Evolutionary conservation across 2,329 filamentous ascomycete genomes (phyloP).

Genomic region (Aphanocladium album): DNA sequence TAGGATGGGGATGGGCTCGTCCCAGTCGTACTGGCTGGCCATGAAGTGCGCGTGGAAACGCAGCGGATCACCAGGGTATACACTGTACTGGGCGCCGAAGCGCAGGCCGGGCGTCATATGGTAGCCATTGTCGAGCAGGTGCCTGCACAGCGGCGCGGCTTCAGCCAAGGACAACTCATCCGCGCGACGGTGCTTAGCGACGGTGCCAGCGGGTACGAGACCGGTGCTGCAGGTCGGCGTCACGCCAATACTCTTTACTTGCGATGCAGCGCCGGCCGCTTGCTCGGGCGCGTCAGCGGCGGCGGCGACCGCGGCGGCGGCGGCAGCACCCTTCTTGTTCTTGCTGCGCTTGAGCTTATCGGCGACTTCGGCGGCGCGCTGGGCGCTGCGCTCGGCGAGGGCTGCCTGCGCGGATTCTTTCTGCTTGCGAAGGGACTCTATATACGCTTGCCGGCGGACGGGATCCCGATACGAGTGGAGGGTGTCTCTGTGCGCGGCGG

Average conservation of each 20-base stretch:
- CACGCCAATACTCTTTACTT: conserved; percentile 21
- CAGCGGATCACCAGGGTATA: conserved; percentile 91
- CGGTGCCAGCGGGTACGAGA: conserved; percentile 21
- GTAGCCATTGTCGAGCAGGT: conserved; percentile 74
- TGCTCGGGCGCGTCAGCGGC: not conserved
- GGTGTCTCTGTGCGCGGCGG: conserved; percentile 59
- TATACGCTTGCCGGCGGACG: conserved; percentile 56
- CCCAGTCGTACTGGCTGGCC: conserved; percentile 78
- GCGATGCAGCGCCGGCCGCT: not conserved
- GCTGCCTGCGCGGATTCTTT: conserved; percentile 37
- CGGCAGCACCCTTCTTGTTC: conserved; percentile 15
- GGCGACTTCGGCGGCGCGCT: conserved; percentile 27
- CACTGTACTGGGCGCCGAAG: conserved; percentile 90
- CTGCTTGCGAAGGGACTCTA: conserved; percentile 49
- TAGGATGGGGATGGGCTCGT: conserved; percentile 77
- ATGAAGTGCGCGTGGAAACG: conserved; percentile 95
- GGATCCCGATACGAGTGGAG: conserved; percentile 52
- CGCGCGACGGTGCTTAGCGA: conserved; percentile 13
- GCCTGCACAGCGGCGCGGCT: conserved; percentile 61
- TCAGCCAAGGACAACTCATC: conserved; percentile 18
- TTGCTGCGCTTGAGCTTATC: conserved; percentile 20
- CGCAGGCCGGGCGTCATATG: conserved; percentile 88
- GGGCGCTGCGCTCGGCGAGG: conserved; percentile 35
- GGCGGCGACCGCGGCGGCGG: not conserved
- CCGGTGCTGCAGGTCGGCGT: conserved; percentile 33